Conservation (phyloP, 73 alveolate genomes). For the Durusdinium trenchii region DNA sequence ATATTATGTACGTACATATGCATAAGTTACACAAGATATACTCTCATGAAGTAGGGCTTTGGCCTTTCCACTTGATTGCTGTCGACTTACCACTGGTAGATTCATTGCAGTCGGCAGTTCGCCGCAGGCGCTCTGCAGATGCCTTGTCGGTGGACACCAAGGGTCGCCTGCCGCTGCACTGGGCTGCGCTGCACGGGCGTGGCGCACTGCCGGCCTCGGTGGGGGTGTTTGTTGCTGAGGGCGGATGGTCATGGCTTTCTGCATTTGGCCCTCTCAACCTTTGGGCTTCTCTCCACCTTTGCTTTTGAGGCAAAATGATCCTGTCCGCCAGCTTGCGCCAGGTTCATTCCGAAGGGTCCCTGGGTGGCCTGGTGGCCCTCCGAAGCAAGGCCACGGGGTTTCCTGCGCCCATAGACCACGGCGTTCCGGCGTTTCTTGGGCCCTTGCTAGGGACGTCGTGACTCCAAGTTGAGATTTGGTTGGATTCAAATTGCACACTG, state of each 20-base stretch:
- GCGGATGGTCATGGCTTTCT: not conserved
- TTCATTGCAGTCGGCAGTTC: not conserved
- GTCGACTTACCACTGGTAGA: not conserved
- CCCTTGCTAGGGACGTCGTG: no score
- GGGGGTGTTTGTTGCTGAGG: not conserved
- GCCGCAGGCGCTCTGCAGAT: constrained; percentile 53
- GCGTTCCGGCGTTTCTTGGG: no score
- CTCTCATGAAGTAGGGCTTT: not conserved
- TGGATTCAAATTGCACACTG: no score
- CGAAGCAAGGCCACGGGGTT: not conserved
- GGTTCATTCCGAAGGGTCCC: constrained; percentile 43
- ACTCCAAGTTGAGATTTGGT: no score
- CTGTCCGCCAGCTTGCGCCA: not conserved
- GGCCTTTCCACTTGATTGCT: not conserved
- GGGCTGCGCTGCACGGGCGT: constrained; percentile 79
- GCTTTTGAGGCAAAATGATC: no score
- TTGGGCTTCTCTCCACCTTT: no score
- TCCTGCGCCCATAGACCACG: no score
- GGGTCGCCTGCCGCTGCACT: constrained; percentile 68
- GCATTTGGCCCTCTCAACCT: not conserved
- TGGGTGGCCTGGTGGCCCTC: constrained; percentile 44
- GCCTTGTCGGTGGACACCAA: constrained; percentile 40
- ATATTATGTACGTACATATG: no score
- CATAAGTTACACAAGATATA: not conserved
- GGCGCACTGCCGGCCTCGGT: constrained; percentile 60